Conservation (phyloP, 345 rosid species). For the Abelmoschus esculentus region DNA sequence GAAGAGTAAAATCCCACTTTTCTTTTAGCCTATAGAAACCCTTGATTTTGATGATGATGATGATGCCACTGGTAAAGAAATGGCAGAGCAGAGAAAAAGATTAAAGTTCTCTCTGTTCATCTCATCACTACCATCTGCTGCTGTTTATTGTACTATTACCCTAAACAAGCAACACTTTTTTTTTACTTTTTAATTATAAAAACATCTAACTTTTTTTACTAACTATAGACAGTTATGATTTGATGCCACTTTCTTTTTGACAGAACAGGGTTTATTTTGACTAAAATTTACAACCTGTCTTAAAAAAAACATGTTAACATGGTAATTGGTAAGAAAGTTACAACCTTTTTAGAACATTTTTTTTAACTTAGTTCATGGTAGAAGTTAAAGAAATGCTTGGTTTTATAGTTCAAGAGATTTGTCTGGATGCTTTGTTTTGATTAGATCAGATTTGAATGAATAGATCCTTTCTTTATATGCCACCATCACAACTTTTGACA, state of each 20-base stretch:
- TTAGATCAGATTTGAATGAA: constrained; percentile 12
- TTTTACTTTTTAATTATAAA: too few species aligned
- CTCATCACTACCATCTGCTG: constrained; percentile 30
- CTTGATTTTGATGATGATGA: constrained; percentile 25
- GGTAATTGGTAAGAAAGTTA: background rate
- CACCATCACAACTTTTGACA: constrained; percentile 40
- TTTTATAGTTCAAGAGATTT: constrained; percentile 6
- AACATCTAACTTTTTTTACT: too few species aligned
- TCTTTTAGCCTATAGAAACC: constrained; percentile 14
- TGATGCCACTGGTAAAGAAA: constrained; percentile 27
- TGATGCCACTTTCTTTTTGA: background rate
- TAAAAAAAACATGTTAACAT: background rate
- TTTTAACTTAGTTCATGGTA: too few species aligned
- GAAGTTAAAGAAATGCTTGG: too few species aligned
- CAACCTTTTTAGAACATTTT: background rate
- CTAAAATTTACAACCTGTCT: background rate
- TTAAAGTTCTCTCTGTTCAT: constrained; percentile 35
- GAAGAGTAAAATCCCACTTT: constrained; percentile 15
- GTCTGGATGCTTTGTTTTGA: constrained; percentile 16
- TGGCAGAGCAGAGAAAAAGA: constrained; percentile 45
- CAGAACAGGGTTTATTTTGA: background rate
- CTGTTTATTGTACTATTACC: constrained; percentile 19
- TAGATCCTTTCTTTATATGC: constrained; percentile 24
- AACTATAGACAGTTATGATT: background rate
- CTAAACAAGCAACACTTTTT: too few species aligned